A percentile compares a stretch with the other conserved stretches of the same genome.
phyloP scores from a whole-genome alignment of 805 yeast species.

The Priceomyces melissophilus region DNA sequence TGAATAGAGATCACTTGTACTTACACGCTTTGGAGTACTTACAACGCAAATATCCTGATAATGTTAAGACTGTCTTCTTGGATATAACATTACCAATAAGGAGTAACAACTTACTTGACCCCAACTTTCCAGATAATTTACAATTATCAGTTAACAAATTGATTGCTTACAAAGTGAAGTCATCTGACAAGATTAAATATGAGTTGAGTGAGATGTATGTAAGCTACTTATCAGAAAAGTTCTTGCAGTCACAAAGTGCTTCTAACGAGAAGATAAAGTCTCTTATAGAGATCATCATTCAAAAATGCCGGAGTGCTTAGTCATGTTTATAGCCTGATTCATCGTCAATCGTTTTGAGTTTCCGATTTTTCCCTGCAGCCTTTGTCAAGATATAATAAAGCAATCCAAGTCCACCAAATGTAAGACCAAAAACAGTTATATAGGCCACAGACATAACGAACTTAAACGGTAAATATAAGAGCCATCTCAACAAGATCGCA shows the following conservation, averaged over 20 bases:
- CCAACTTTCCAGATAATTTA: constrained; percentile 53
- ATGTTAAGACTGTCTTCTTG: constrained; percentile 40
- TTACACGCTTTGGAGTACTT: constrained; percentile 60
- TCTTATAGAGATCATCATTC: constrained; percentile 39
- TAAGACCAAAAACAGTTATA: constrained; percentile 1
- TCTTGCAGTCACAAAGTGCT: constrained; percentile 16
- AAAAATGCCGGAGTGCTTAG: constrained; percentile 27
- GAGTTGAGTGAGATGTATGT: constrained; percentile 29
- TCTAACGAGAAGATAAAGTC: constrained; percentile 24
- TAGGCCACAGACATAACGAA: constrained; percentile 6
- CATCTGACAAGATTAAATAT: constrained; percentile 25
- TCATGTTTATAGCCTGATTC: constrained; percentile 23
- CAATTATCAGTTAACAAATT: constrained; percentile 71
- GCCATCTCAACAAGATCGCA: constrained; percentile 18
- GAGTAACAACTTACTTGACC: constrained; percentile 36
- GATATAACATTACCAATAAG: constrained; percentile 71
- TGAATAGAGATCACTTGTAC: constrained; percentile 66
- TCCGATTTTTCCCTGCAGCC: constrained; percentile 9
- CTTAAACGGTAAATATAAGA: constrained; percentile 20
- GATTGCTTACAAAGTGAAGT: constrained; percentile 53
- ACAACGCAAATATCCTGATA: constrained; percentile 37
- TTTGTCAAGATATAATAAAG: constrained; percentile 20
- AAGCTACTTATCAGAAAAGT: constrained; percentile 22
- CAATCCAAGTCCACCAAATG: constrained; percentile 18
- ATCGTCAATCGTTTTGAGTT: constrained; percentile 19